phyloP scores from a whole-genome alignment of 2,329 filamentous ascomycete species.

The Beauveria varroae region DNA sequence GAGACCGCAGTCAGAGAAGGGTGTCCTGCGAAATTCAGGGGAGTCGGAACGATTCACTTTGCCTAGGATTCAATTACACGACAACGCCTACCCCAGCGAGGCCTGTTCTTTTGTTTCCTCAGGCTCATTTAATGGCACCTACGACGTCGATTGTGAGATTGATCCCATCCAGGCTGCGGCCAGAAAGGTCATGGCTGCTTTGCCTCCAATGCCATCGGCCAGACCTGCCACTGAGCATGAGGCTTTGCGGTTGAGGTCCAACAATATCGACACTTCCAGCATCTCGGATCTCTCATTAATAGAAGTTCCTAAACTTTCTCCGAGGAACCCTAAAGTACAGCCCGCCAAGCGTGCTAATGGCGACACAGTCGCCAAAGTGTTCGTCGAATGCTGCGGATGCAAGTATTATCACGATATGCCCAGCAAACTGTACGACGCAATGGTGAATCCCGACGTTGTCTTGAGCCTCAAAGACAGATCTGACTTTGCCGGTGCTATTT shows the following conservation, averaged over 20 bases:
- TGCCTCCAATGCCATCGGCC: conserved; percentile 17
- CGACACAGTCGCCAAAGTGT: conserved; percentile 51
- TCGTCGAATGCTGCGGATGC: conserved; percentile 59
- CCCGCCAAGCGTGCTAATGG: conserved; percentile 9
- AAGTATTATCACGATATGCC: conserved; percentile 60
- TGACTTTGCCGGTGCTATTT: conserved; percentile 49
- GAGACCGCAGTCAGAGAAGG: conserved; percentile 32
- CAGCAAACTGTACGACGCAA: conserved; percentile 55
- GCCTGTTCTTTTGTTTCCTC: conserved; percentile 5
- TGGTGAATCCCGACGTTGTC: conserved; percentile 50
- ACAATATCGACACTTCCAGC: conserved; percentile 7
- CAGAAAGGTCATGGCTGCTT: conserved; percentile 24
- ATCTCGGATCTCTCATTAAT: background rate
- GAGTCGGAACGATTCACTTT: conserved; percentile 2
- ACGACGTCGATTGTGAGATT: conserved; percentile 12
- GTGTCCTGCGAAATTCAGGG: conserved; percentile 15
- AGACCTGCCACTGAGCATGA: conserved; percentile 1
- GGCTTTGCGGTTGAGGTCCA: conserved; percentile 7
- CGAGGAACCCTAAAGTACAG: conserved; percentile 12
- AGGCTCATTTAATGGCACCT: background rate
- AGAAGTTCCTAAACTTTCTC: background rate
- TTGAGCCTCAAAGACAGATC: conserved; percentile 40
- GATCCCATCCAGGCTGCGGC: conserved; percentile 25
- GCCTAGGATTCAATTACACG: conserved; percentile 8
- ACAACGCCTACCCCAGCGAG: conserved; percentile 11